Conservation (phyloP, 2,329 filamentous ascomycete species). For the Calonectria honghensis region DNA sequence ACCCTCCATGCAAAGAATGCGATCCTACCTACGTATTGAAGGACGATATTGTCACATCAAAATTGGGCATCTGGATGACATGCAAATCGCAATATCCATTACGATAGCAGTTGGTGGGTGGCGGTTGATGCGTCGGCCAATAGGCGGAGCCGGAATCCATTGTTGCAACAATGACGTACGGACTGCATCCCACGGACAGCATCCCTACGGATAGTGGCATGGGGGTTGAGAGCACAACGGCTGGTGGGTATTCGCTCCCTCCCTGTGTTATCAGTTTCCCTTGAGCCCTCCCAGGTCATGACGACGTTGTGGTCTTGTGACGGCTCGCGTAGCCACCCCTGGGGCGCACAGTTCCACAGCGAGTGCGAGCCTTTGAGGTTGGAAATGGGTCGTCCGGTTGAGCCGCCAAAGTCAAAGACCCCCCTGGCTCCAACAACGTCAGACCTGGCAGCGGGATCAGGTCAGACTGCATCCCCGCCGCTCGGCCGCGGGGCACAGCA, state of each 20-base stretch:
- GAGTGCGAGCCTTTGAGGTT: conserved; percentile 25
- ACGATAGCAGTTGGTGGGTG: conserved; percentile 3
- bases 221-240: conserved; percentile 22
- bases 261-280: conserved; percentile 22
- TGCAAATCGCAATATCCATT: conserved; percentile 23
- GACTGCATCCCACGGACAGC: conserved; percentile 15
- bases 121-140: not conserved
- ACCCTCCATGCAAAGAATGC: not conserved
- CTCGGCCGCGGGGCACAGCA: conserved; percentile 33
- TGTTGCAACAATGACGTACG: conserved; percentile 23
- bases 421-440: conserved; percentile 20
- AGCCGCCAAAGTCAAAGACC: conserved; percentile 36
- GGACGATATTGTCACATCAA: conserved; percentile 24
- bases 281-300: not conserved
- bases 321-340: conserved; percentile 24
- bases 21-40: conserved; percentile 1
- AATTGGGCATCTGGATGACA: conserved; percentile 36
- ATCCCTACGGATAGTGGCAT: conserved; percentile 13
- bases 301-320: conserved; percentile 28
- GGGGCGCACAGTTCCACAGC: conserved; percentile 10
- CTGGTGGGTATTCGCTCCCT: conserved; percentile 7
- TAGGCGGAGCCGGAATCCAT: conserved; percentile 13
- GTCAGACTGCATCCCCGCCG: conserved; percentile 36
- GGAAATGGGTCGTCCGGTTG: conserved; percentile 30
- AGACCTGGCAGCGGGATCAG: conserved; percentile 36